phyloP scores from a whole-genome alignment of 495 filamentous ascomycete genomes.

The Symbiotaphrina buchneri region DNA sequence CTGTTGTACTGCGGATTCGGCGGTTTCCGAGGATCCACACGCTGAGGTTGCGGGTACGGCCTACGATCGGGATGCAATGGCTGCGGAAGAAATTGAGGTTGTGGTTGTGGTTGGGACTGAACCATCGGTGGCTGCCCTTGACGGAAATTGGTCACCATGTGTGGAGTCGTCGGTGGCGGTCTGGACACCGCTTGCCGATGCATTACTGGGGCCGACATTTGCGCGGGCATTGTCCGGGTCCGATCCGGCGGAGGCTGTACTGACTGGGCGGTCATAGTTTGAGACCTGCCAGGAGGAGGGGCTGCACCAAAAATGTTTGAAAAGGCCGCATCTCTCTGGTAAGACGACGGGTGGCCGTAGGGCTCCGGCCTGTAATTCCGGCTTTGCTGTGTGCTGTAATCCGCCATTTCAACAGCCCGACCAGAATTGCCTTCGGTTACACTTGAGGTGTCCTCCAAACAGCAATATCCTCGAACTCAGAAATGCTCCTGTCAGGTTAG shows the following conservation, averaged over 20 bases:
- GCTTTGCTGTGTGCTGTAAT: constrained; percentile 55
- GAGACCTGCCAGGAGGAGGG: constrained; percentile 68
- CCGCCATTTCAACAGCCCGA: no score
- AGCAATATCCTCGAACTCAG: no score
- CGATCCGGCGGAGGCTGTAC: constrained; percentile 35
- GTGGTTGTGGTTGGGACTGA: constrained; percentile 25
- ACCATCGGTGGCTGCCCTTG: constrained; percentile 2
- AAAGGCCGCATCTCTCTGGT: constrained; percentile 85
- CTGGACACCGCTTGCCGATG: constrained; percentile 16
- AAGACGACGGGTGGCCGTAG: constrained; percentile 45
- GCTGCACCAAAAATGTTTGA: constrained; percentile 86
- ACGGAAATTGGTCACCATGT: constrained; percentile 1
- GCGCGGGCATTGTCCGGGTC: constrained; percentile 71
- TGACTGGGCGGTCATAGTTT: constrained; percentile 60
- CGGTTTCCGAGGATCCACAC: constrained; percentile 43
- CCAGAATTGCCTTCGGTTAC: no score
- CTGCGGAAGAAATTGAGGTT: constrained; percentile 40
- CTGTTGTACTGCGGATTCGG: constrained; percentile 30
- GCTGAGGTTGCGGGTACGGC: constrained; percentile 44
- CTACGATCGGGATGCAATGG: constrained; percentile 32
- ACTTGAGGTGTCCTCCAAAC: no score
- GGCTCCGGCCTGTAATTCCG: constrained; percentile 36
- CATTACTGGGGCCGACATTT: constrained; percentile 26
- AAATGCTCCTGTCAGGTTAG: no score
- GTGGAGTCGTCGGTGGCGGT: constrained; percentile 1